Base-by-base conservation (phyloP, 1,284 basidiomycete species). In the Boletus calvinii region DNA sequence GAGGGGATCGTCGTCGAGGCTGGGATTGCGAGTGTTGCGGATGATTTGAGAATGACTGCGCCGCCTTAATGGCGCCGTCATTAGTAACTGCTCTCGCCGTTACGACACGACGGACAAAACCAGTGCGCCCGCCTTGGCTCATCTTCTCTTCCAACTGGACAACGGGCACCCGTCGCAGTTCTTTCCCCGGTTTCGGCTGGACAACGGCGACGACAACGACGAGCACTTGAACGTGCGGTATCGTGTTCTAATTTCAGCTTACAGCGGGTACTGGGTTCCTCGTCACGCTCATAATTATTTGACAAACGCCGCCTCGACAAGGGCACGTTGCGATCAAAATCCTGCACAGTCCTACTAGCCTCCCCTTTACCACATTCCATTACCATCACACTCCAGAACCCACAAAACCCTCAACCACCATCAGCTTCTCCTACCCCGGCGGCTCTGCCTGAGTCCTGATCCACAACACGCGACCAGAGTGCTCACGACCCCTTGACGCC, bases 251-350 rank as follows among this genome's bases (percentile, higher is more conserved):
- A 53, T 65, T 61, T 46, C 48, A 55, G 34, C 46, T 45, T 44
- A 41, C 48, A 61, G 50, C 59, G 46, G 46, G 18, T 35, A 63
- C 49, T 63, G 37, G 46, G 39, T 55, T 63, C 55, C 47, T 52
- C 52, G 56, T 56, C 50, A 62, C 54, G 32, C 53, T 56, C 61
- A 66, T 71, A 69, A 66, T 68, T 70, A 69, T 66, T 64, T 71
- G 66, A 57, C 68, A 69, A 69, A 65, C 72, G 69, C 69, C 67
- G 76, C 75, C 76, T 72, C 69, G 67, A 75, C 67, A 68, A 73
- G 79, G 81, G 79, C 84, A 87, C 85, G 84, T 87, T 87, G 83
- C 77, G 68, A 79, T 81, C 77, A 80, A 83, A 77, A 75, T 63
- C 58, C 76, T 70, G 83, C 78, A 78, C 73, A 74, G 70, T 73